Conservation (phyloP, 2,329 filamentous ascomycete genomes). For the Aureobasidium musti region DNA sequence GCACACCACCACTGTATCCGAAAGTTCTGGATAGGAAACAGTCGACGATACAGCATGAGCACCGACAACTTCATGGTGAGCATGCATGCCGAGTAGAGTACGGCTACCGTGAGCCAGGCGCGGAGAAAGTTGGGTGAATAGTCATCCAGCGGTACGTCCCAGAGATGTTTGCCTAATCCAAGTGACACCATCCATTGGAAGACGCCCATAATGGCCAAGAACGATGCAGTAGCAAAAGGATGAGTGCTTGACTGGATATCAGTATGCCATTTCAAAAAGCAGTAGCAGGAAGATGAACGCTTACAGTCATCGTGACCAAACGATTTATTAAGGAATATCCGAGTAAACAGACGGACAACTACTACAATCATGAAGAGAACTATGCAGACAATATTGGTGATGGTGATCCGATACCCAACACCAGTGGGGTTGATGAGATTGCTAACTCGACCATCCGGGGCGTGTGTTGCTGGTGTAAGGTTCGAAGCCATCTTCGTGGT, state of each 20-base stretch:
- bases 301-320: slow-evolving; percentile 29
- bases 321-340: slow-evolving; percentile 23
- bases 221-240: slow-evolving; percentile 18
- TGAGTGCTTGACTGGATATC: background rate
- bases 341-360: slow-evolving; percentile 20
- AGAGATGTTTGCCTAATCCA: slow-evolving; percentile 26
- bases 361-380: slow-evolving; percentile 26
- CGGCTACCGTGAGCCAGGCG: slow-evolving; percentile 6
- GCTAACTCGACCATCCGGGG: slow-evolving; percentile 12
- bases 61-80: slow-evolving; percentile 35
- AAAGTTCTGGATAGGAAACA: slow-evolving; percentile 28
- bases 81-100: slow-evolving; percentile 23
- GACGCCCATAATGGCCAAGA: slow-evolving; percentile 24
- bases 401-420: slow-evolving; percentile 21
- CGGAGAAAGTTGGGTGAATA: slow-evolving; percentile 24
- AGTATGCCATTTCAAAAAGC: background rate
- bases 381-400: slow-evolving; percentile 25
- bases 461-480: slow-evolving; percentile 17
- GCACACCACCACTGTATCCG: slow-evolving; percentile 21
- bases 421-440: slow-evolving; percentile 15
- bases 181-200: slow-evolving; percentile 25
- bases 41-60: slow-evolving; percentile 26
- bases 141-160: slow-evolving; percentile 18
- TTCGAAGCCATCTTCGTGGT: slow-evolving; percentile 8
- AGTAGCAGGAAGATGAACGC: background rate